Base-by-base conservation (phyloP, 2,329 filamentous ascomycete species). In the Colletotrichum cordylinicola region DNA sequence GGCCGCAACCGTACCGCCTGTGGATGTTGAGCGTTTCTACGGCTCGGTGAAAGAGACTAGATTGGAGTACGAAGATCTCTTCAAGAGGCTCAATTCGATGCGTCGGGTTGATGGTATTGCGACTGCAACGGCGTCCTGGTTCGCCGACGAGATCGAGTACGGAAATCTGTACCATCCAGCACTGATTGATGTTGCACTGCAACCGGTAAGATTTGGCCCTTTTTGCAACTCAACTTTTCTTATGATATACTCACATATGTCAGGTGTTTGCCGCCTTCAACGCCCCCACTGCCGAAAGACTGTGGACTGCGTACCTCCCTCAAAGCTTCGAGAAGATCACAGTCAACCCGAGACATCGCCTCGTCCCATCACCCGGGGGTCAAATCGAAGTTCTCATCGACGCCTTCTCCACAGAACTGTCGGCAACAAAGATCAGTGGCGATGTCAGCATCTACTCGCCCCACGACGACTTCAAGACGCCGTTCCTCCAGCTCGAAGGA, bases 361-460 rank as follows among this genome's bases (percentile, higher is more conserved):
- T 65, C 16, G 1, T 15, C 16, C 8, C 68, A 15, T 65, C 68
- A 5, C 5, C 43, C 6, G 16, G 31, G 0, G 68, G 68, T 6
- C 68, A 52, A 6, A 37, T 71, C 6, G 68, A 71, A 4, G 21
- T 66, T 3, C 43, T 71, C 13, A 66, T 71, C 43, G 68, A 71
- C 9, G 60, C 43, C 16, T 71, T 71, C n/a, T 37, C 39, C 10
- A 66, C 21, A 1, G 68, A 71, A 29, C 4, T 29, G 8, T 71
- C 68, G 2, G 60, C 60, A 6, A 71, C 33, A 0, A 66, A 66
- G 21, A 66, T 71, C 8, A 31, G 39, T 18, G 68, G 68, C 15
- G 68, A 71, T 18, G 60, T 71, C 31, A 71, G 60, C 43, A 55
- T 66, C 21, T 71, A 58, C 68, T 65, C 68, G 9, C 31, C 60